These are phyloP conservation scores for Wickerhamomyces xylosicus DNA, from an alignment of 805 yeast genomes.

Conservation along the genomic window DNA sequence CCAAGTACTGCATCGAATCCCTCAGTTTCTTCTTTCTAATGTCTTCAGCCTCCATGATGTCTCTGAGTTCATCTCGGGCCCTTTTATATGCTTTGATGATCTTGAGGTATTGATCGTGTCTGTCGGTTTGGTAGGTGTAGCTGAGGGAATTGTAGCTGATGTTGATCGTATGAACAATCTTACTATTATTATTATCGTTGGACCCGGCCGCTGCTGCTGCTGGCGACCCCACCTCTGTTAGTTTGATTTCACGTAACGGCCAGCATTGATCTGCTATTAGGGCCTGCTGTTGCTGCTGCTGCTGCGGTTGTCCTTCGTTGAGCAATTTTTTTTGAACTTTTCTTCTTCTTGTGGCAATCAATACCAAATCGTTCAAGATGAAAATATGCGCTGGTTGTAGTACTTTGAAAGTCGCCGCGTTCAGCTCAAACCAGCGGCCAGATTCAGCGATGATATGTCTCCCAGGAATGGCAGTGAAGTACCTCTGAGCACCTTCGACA, in stretches of 20 bases:
- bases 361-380: constrained; percentile 63
- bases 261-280: constrained; percentile 71
- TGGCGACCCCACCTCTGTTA: constrained; percentile 12
- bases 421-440: constrained; percentile 79
- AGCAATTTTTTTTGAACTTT: constrained; percentile 17
- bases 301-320: constrained; percentile 20
- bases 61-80: constrained; percentile 52
- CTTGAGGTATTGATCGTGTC: constrained; percentile 43
- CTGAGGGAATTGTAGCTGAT: constrained; percentile 37
- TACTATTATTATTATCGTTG: not conserved
- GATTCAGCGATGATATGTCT: constrained; percentile 74
- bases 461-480: constrained; percentile 63
- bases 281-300: too few relatives aligned
- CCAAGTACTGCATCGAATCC: constrained; percentile 35
- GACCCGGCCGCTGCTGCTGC: constrained; percentile 1
- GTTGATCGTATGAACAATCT: constrained; percentile 30
- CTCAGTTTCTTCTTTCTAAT: constrained; percentile 31
- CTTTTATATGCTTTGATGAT: constrained; percentile 45
- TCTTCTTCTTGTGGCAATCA: constrained; percentile 59
- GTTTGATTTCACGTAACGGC: constrained; percentile 53
- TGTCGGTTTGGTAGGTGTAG: constrained; percentile 52
- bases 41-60: constrained; percentile 40
- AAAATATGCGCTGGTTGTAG: constrained; percentile 67
- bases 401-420: constrained; percentile 77
- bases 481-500: constrained; percentile 87